Base-by-base conservation (phyloP, 192 early-diverging fungal genomes). In the Coemansia erecta region DNA sequence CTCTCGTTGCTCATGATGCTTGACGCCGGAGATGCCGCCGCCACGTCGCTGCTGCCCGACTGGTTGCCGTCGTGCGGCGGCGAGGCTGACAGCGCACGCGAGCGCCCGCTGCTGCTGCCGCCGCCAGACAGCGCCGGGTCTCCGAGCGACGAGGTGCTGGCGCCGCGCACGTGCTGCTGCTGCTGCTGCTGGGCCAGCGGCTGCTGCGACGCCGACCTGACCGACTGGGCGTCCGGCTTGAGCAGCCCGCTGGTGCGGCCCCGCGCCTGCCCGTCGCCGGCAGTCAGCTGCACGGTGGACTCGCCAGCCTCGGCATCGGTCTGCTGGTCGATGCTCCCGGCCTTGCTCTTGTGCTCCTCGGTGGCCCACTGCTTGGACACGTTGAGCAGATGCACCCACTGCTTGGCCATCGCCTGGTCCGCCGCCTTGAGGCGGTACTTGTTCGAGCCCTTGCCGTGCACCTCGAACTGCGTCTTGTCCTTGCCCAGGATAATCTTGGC, bases 331-430 rank as follows among this genome's bases (percentile, higher is more conserved):
- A 35, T 61, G 0, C 47, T 41, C 28, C 39, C 48, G 18, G 40
- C 53, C 52, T 63, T 55, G 43, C 33, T 35, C 45, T 60, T 63
- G 43, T 53, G 56, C 52, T 62, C 63, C 54, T 73, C 85, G 22
- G 82, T 61, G 14, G 82, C 80, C 85, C 85, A 91, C 61, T 85
- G 80, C 73, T 88, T 90, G 35, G 89, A 88, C 54, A 91, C 89
- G 26, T 86, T 87, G 17, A 94, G 76, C 26, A 88, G 80, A 57
- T 86, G 81, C 10, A 92, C 88, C 90, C 92, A 94, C 61, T 86
- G 86, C 66, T 89, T 89, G 58, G 92, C 90, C 46, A 90, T 85
- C 15, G 81, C 85, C 7, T 84, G 81, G 41, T 84, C 77, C 5
- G 72, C 66, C 10, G 90, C 88, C 55, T 86, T 83, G 50, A 94